Base-by-base conservation (phyloP, 2,329 filamentous ascomycete genomes). In the Monilinia fructigena region DNA sequence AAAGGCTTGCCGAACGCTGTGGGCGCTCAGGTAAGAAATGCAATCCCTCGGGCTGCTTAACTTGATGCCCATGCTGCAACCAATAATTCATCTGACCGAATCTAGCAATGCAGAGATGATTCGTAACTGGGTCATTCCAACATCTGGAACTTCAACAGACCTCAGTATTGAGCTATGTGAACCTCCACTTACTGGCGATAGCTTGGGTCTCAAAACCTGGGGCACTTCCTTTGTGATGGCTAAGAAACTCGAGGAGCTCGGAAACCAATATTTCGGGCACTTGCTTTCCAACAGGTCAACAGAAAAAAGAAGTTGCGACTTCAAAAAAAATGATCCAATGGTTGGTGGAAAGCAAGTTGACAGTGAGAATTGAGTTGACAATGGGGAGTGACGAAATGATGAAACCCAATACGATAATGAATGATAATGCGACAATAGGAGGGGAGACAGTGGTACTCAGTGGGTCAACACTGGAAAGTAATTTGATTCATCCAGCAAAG, bases 141-240 rank as follows among this genome's bases (percentile, higher is more conserved):
- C 78, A 18, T 76, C 77, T 14, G 75, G 31, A 26, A 11, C 75
- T 45, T 74, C 75, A 38, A 68, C 68, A n/a, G 66, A 70, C 26
- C 62, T 93, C 71, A 83, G 88, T 55, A 80, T 99, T 61, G 83
- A 84, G 47, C 86, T 99, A 50, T 85, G 92, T 66, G 95, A 99
- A 76, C 95, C 95, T 1, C 88, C 93, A 0, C 81, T 98, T 66
- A 96, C 92, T 0, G 90, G 90, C 8, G 94, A 97, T 77, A 90
- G 91, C 67, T 82, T 98, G 23, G 95, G 95, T 1, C 83, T 96
- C 76, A 98, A 99, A 78, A 99, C 95, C 0, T 98, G 95, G 95
- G 92, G 91, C 0, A 94, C 93, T 0, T 94, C 93, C 0, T 96
- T 93, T 74, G 84, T 96, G 2, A 86, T 98, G 5, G 90, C 94